A percentile compares a stretch with the other conserved stretches of the same genome.
These are phyloP conservation scores for Ceratobasidium sp. DNA, from an alignment of 1,284 basidiomycete species.

Conservation along the genomic window DNA sequence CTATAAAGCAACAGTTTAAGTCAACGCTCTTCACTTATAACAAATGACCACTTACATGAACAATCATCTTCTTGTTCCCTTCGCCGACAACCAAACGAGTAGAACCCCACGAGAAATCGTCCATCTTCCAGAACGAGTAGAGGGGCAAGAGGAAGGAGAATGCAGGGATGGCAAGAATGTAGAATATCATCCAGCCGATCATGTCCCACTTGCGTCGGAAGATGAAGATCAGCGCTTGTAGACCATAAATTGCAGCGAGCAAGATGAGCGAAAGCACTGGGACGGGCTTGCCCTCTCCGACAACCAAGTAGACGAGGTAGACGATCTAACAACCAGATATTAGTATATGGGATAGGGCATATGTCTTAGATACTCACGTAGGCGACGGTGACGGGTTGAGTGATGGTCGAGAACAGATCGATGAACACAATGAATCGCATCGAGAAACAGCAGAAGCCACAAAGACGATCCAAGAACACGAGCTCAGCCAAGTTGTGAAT, in stretches of 20 bases:
- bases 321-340: slow-evolving; percentile 70
- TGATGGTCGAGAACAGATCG: slow-evolving; percentile 88
- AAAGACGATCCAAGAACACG: slow-evolving; percentile 92
- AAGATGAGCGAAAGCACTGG: slow-evolving; percentile 88
- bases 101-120: slow-evolving; percentile 98
- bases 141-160: slow-evolving; percentile 95
- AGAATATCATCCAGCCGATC: slow-evolving; percentile 98
- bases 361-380: slow-evolving; percentile 74
- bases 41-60: slow-evolving; percentile 77
- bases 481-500: slow-evolving; percentile 97
- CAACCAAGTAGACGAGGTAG: slow-evolving; percentile 86
- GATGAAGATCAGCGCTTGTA: slow-evolving; percentile 89
- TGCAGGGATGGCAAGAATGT: slow-evolving; percentile 90
- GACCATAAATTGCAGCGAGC: slow-evolving; percentile 93
- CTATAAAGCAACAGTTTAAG: slow-evolving; percentile 59
- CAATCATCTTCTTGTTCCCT: slow-evolving; percentile 92
- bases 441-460: slow-evolving; percentile 98
- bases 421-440: slow-evolving; percentile 99
- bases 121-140: slow-evolving; percentile 99
- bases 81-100: slow-evolving; percentile 96
- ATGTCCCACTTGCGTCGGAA: slow-evolving; percentile 94
- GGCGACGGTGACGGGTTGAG: slow-evolving; percentile 92
- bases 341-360: slow-evolving; percentile 16
- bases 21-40: slow-evolving; percentile 21
- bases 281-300: slow-evolving; percentile 72